Evolutionary conservation across 2,329 filamentous ascomycete species (phyloP).

Genomic region (Sclerotinia borealis): DNA sequence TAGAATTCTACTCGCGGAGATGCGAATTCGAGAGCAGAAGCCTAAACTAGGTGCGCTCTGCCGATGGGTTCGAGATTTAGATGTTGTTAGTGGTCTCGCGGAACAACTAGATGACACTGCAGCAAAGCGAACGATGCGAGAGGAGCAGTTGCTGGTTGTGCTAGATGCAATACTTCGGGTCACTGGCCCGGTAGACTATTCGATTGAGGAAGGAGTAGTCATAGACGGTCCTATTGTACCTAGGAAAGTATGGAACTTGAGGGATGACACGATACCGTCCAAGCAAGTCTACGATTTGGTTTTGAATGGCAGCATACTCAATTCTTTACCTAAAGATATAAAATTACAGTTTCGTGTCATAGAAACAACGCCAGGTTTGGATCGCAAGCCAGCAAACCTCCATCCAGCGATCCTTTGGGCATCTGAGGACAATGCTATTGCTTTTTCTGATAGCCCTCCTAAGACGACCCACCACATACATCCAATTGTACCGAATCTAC

Average conservation of each 20-base stretch:
- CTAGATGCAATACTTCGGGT: conserved; percentile 60
- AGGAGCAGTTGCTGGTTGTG: conserved; percentile 52
- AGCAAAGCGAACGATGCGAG: conserved; percentile 38
- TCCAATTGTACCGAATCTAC: conserved; percentile 55
- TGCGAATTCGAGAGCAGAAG: conserved; percentile 58
- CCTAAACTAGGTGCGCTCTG: conserved; percentile 64
- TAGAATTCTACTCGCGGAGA: conserved; percentile 59
- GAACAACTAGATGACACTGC: conserved; percentile 42
- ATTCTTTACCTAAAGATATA: conserved; percentile 35
- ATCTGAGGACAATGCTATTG: conserved; percentile 50
- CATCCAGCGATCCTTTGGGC: conserved; percentile 62
- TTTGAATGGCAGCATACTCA: conserved; percentile 49
- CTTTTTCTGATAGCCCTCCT: conserved; percentile 40
- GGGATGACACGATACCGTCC: conserved; percentile 35
- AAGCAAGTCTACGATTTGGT: conserved; percentile 51
- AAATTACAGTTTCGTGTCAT: conserved; percentile 48
- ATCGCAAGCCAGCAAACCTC: conserved; percentile 62
- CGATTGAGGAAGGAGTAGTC: conserved; percentile 16
- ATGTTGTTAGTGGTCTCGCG: conserved; percentile 60
- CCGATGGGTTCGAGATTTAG: conserved; percentile 66
- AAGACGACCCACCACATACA: conserved; percentile 51
- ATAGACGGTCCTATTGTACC: conserved; percentile 35
- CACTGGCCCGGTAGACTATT: conserved; percentile 54
- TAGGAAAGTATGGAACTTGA: conserved; percentile 56
- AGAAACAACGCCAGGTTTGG: conserved; percentile 52